Evolutionary conservation across 2,329 filamentous ascomycete species (phyloP), one percentile per base, ranked within the genome.

Genomic region (Aspergillus sp.): DNA sequence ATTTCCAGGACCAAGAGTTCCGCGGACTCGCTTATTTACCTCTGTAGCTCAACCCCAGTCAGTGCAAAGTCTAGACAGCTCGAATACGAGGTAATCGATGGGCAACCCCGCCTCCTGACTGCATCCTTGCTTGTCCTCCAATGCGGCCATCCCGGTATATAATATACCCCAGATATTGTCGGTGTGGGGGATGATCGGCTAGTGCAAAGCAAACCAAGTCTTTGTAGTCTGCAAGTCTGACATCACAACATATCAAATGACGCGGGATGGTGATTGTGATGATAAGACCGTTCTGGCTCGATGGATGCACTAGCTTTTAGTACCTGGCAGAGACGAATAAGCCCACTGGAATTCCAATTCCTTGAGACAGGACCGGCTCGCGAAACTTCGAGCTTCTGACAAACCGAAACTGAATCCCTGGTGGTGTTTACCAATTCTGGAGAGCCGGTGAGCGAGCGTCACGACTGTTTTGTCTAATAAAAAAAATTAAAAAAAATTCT

Each of bases 171-270:
- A 57, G 55, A 44, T 53, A 47, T 53, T 24, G 15, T n/a, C n/a
- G 32, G 17, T 53, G 49, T 53, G 55, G 49, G 55, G 55, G 48
- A 48, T 42, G 43, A 47, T 57, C 55, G 44, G 22, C 55, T 57
- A 43, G 26, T 49, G 44, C 44, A 18, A 49, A 45, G 30, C 17
- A 38, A 44, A 30, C 30, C 26, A 30, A 51, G 44, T 47, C 30
- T 18, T 36, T 20, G 17, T 20, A 39, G 20, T 24, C 17, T 17
- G 18, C 13, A 26, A 15, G 22, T 45, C 38, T 55, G 47, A 50
- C 38, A 55, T 50, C 38, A 55, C 22, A 24, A 12, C 43, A 26
- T 20, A 39, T 41, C 38, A 13, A n/a, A 41, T 38, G 36, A 42
- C 36, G 8, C 38, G 48, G 8, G 18, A 34, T 8, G 24, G 7